Evolutionary conservation across 176 grass and related monocot species (phyloP), one percentile per base, ranked within the genome.

Genomic region (Bothriochloa decipiens): DNA sequence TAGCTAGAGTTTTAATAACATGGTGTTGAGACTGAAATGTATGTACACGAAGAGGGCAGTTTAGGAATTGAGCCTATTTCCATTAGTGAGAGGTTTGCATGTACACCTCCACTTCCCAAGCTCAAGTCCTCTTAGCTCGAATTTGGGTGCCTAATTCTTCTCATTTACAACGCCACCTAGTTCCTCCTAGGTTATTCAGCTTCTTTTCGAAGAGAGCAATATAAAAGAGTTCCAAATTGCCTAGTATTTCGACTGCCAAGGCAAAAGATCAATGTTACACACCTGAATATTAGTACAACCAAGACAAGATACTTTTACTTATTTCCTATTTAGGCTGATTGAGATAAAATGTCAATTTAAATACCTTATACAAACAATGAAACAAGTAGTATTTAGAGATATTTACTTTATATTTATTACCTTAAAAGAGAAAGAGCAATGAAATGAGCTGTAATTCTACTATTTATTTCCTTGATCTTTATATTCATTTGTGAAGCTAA

Each of bases 241-340:
- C 40, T 62, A 64, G 3, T 29, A 52, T 76, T 85, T 20, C 5
- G 32, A 70, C 22, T 11, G 9, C 29, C 63, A 81, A 81, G 32
- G 52, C 5, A 89, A 81, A 49, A 62, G 23, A 70, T 8, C n/a
- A 36, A 83, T 37, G 39, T 43, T 45, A 70, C 55, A 89, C 74
- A 80, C 46, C 37, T 80, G 37, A 74, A 80, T 17, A 75, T 74
- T 40, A 67, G 26, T 75, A 68, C 22, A 75, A 49, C 14, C 68
- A 89, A 76, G 11, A 27, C 7, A 62, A 47, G 33, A 29, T 22
- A 14, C n/a, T 74, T 5, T 80, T 53, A 46, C 4, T 37, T 74
- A 41, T 41, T 80, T 6, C n/a, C 57, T 73, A 86, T 29, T 65
- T 41, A 39, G 29, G 17, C 22, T 60, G 62, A 4, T 85, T 20